Conservation (phyloP, 106 monocot species). For the Allium cepa region DNA sequence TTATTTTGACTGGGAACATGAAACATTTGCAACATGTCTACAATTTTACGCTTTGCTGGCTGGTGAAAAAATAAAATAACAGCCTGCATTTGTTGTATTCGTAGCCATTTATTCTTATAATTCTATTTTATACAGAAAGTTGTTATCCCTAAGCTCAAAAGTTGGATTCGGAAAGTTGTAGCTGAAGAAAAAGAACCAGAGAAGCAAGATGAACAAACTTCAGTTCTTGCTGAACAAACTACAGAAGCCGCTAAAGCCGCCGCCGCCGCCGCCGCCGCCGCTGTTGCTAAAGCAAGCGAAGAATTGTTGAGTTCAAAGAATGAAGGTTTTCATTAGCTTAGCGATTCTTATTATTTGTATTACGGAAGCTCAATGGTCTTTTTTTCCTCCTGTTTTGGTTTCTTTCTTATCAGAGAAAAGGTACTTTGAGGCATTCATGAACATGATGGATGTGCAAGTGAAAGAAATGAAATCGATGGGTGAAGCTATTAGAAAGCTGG, state of each 20-base stretch:
- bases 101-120: not conserved
- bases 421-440: slow-evolving; percentile 66
- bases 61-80: too few relatives aligned
- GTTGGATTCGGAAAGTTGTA: slow-evolving; percentile 70
- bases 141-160: slow-evolving; percentile 68
- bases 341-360: not conserved
- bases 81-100: not conserved
- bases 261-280: slow-evolving; percentile 39
- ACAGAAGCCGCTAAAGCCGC: slow-evolving; percentile 74
- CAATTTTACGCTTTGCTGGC: too few relatives aligned
- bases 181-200: slow-evolving; percentile 45
- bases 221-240: slow-evolving; percentile 55
- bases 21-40: too few relatives aligned
- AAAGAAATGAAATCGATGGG: slow-evolving; percentile 89
- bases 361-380: too few relatives aligned
- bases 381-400: too few relatives aligned
- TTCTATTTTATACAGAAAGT: slow-evolving; percentile 34
- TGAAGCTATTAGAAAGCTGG: slow-evolving; percentile 54
- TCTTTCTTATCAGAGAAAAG: slow-evolving; percentile 40
- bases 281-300: slow-evolving; percentile 81
- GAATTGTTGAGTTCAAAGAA: slow-evolving; percentile 61
- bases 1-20: too few relatives aligned
- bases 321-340: slow-evolving; percentile 50
- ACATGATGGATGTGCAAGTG: slow-evolving; percentile 68
- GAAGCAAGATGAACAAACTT: slow-evolving; percentile 31